Conservation (phyloP, 306 rosid species). For the Pyrus communis region DNA sequence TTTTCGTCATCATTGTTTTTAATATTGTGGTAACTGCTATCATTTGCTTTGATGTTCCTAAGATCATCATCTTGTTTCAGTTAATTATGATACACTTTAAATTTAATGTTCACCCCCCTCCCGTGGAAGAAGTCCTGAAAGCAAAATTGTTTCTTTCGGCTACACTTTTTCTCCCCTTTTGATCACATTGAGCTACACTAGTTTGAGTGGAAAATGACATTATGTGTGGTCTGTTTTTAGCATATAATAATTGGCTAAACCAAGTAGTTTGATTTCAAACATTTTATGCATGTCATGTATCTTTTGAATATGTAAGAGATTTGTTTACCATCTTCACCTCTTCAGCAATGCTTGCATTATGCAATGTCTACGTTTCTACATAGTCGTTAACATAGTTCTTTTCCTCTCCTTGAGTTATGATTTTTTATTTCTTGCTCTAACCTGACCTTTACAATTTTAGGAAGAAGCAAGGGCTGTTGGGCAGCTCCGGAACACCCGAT, state of each 20-base stretch:
- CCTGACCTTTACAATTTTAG: constrained; percentile 30
- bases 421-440: constrained; percentile 2
- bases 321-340: neutral
- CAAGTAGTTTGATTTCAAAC: neutral
- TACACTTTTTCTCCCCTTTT: neutral
- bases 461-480: constrained; percentile 94
- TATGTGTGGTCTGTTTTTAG: neutral
- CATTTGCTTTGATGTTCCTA: neutral
- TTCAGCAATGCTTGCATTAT: neutral
- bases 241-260: neutral
- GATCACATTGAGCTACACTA: neutral
- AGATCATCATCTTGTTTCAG: neutral
- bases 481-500: constrained; percentile 69
- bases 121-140: neutral
- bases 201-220: neutral
- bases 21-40: neutral
- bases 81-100: neutral
- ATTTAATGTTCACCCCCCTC: neutral
- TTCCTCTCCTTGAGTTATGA: neutral
- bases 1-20: neutral
- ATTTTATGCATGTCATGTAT: neutral
- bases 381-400: neutral
- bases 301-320: neutral
- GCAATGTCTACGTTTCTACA: neutral
- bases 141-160: neutral